A percentile compares a stretch with the other conserved stretches of the same genome.
Evolutionary conservation across 805 yeast species (phyloP).

Genomic region (Candida andamanensis): DNA sequence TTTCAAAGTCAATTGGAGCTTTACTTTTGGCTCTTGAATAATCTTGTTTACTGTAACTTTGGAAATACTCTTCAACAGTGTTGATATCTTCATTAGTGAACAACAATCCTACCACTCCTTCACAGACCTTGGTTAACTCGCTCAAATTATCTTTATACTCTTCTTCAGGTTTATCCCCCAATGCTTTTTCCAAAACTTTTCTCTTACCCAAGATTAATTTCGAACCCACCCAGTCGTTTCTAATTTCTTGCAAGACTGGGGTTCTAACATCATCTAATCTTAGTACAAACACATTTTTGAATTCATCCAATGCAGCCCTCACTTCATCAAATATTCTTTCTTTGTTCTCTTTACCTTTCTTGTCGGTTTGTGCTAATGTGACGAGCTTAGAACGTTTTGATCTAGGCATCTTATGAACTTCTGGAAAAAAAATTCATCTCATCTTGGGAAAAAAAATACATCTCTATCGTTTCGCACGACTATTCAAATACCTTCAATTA

Average conservation of each 20-base stretch:
- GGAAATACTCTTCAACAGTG: slow-evolving; percentile 86
- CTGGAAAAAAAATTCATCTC: neutral
- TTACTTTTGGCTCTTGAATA: slow-evolving; percentile 85
- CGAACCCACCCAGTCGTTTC: slow-evolving; percentile 91
- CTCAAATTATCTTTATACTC: slow-evolving; percentile 85
- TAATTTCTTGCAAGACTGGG: slow-evolving; percentile 87
- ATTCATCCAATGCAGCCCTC: slow-evolving; percentile 72
- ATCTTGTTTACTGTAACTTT: slow-evolving; percentile 71
- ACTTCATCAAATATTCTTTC: slow-evolving; percentile 88
- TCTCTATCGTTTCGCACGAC: neutral
- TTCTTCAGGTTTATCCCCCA: slow-evolving; percentile 82
- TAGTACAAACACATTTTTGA: slow-evolving; percentile 78
- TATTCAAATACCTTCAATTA: neutral
- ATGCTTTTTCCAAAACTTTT: slow-evolving; percentile 86
- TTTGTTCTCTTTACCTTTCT: slow-evolving; percentile 91
- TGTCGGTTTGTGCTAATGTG: slow-evolving; percentile 92
- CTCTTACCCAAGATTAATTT: slow-evolving; percentile 87
- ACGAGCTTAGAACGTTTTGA: slow-evolving; percentile 95
- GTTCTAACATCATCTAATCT: slow-evolving; percentile 90
- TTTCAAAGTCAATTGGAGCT: slow-evolving; percentile 75
- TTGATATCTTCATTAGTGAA: slow-evolving; percentile 86
- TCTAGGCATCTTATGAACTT: slow-evolving; percentile 68
- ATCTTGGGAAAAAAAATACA: neutral
- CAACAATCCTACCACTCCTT: slow-evolving; percentile 82
- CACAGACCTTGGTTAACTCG: slow-evolving; percentile 55